A percentile compares a stretch with the other conserved stretches of the same genome.
These are phyloP conservation scores for Glycine latifolia DNA, from an alignment of 306 rosid genomes.

Conservation along the genomic window DNA sequence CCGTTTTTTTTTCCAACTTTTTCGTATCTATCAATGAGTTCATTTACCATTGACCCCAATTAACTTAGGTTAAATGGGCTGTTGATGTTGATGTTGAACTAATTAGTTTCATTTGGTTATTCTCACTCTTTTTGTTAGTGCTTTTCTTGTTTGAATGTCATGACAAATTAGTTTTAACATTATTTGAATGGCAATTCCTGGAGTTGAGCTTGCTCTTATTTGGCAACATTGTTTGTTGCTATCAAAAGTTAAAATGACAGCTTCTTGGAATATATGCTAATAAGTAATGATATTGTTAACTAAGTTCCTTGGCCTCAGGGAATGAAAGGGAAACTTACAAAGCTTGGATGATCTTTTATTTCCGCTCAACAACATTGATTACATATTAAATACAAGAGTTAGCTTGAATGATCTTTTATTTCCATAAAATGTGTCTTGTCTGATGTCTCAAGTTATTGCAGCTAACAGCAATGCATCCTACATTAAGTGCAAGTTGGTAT, in stretches of 20 bases:
- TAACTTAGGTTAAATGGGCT: too few species aligned
- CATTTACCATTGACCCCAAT: too few species aligned
- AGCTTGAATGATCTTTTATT: not conserved
- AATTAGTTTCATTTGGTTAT: too few species aligned
- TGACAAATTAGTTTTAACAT: not conserved
- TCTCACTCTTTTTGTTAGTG: too few species aligned
- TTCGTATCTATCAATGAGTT: too few species aligned
- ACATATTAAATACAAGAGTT: slow-evolving; percentile 1
- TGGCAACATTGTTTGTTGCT: not conserved
- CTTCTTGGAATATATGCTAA: not conserved
- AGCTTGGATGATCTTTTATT: not conserved
- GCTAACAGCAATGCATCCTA: not conserved
- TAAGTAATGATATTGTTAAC: not conserved
- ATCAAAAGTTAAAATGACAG: not conserved
- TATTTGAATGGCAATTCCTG: not conserved
- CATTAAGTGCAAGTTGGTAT: slow-evolving; percentile 11
- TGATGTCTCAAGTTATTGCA: slow-evolving; percentile 10
- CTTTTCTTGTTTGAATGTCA: too few species aligned
- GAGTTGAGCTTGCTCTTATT: slow-evolving; percentile 25
- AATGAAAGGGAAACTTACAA: not conserved
- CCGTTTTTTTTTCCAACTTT: too few species aligned
- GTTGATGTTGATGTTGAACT: too few species aligned
- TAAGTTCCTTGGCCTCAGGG: not conserved
- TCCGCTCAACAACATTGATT: not conserved
- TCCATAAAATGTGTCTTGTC: not conserved